Evolutionary conservation across 257 asterid species (phyloP).

Genomic region (Nicotiana undulata): DNA sequence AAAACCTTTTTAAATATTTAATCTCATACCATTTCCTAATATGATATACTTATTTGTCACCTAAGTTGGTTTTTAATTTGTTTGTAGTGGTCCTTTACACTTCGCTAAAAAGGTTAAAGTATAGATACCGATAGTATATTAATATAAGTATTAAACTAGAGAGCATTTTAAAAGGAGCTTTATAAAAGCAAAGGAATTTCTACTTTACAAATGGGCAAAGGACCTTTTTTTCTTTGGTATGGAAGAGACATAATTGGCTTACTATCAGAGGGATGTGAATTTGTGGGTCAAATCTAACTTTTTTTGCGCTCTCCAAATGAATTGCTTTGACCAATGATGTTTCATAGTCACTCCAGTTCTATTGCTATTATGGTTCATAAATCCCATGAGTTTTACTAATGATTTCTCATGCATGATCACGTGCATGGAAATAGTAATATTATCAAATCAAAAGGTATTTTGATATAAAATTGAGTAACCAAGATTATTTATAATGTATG

Average conservation of each 20-base stretch:
- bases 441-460: background rate
- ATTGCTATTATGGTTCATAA: background rate
- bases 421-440: background rate
- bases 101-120: background rate
- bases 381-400: background rate
- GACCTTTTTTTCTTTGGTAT: conserved; percentile 17
- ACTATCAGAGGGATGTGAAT: background rate
- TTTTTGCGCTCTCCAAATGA: background rate
- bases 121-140: background rate
- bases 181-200: conserved; percentile 23
- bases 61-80: background rate
- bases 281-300: background rate
- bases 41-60: background rate
- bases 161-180: conserved; percentile 24
- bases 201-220: conserved; percentile 49
- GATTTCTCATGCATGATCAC: conserved; percentile 16
- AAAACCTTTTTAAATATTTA: background rate
- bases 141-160: background rate
- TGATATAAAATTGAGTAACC: background rate
- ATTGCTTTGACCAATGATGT: background rate
- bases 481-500: background rate
- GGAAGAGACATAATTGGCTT: background rate
- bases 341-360: background rate
- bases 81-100: background rate
- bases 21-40: background rate